phyloP scores from a whole-genome alignment of 352 stramenopile species.

The Pythium insidiosum region DNA sequence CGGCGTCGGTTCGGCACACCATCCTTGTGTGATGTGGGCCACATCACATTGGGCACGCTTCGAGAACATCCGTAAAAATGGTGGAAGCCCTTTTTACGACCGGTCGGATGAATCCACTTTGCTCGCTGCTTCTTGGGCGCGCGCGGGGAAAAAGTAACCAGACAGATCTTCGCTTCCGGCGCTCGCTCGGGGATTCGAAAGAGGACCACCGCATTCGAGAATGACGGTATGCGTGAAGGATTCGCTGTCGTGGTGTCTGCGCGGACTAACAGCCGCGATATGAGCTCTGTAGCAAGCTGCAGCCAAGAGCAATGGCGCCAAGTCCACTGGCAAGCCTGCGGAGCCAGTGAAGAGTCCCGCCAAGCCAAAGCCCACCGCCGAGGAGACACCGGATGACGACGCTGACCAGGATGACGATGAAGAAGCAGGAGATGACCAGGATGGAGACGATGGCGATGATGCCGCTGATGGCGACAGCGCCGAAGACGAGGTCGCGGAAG shows the following conservation, averaged over 20 bases:
- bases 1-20: no score
- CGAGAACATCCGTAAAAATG: no score
- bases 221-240: not conserved
- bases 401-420: conserved; percentile 9
- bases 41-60: no score
- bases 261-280: no score
- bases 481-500: conserved; percentile 20
- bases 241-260: not conserved
- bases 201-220: no score
- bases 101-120: no score
- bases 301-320: conserved; percentile 4
- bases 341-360: conserved; percentile 7
- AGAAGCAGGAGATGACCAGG: conserved; percentile 16
- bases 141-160: no score
- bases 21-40: no score
- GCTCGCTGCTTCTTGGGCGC: no score
- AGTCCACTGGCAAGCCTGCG: conserved; percentile 7
- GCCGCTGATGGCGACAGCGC: conserved; percentile 13
- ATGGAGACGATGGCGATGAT: conserved; percentile 27
- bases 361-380: conserved; percentile 7
- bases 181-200: no score
- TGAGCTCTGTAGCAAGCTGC: conserved; percentile 10
- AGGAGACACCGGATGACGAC: conserved; percentile 16
- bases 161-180: no score
- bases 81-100: no score